Base-by-base conservation (phyloP, 768 basidiomycete species). In the Phylloporus sp. region DNA sequence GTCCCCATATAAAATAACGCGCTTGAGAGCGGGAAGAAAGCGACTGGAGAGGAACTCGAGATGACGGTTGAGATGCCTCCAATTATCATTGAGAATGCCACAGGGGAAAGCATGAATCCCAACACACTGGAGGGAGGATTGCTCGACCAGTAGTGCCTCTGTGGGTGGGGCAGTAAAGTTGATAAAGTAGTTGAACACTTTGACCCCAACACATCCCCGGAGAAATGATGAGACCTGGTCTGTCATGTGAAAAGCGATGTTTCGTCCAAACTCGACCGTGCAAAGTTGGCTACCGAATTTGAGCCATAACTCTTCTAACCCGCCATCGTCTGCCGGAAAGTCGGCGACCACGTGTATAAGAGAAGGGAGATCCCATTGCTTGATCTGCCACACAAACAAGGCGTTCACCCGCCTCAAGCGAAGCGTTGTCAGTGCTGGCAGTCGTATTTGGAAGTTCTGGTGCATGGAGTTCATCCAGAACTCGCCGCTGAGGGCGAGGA, bases 181-280 rank as follows among this genome's bases (percentile, higher is more conserved):
- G 32, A 77, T 33, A 59, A 72, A 75, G 56, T 79, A 84, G 60
- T 82, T 78, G 51, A 86, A 61, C 46, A 74, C 68, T 47, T 67
- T 67, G 26, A 83, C 69, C 22, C 50, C 65, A 0, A 72, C 64
- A 52, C 80, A 80, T 9, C 62, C 56, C 22, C 61, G 65, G 35
- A 86, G 63, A 56, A 80, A 73, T 7, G 59, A 42, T 6, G 71
- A 56, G 40, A 84, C 63, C 46, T 71, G 62, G 54, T 84, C 81
- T 29, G 47, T 42, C 44, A 77, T 59, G 35, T 74, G 65, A 60
- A 84, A 85, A 32, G 71, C 75, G 24, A 80, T 53, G 58, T 78
- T 74, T 50, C 65, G 72, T 27, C 82, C 82, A 45, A 85, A 72
- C 55, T 84, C 82, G 20, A 84, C 68, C 2, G 68, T 71, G 44